Conservation (phyloP, 768 basidiomycete species). For the Mycena amicta region DNA sequence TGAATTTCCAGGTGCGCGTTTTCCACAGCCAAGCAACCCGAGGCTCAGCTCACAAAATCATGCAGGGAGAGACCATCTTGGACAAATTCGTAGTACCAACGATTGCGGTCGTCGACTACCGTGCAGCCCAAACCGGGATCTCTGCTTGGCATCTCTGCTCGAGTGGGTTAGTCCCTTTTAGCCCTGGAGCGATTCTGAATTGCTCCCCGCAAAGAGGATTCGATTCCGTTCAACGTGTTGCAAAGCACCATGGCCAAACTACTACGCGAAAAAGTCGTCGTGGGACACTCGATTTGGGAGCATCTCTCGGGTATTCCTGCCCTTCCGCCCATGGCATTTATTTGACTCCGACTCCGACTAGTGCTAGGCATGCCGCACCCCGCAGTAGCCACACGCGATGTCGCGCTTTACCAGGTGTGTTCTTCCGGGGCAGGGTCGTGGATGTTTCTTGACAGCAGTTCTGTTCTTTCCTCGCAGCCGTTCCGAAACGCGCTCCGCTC, state of each 20-base stretch:
- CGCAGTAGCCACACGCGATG: constrained; percentile 77
- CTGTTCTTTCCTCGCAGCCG: constrained; percentile 42
- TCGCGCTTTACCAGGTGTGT: constrained; percentile 68
- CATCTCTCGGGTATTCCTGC: constrained; percentile 66
- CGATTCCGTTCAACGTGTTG: constrained; percentile 59
- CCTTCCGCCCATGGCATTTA: constrained; percentile 3
- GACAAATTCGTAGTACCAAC: constrained; percentile 54
- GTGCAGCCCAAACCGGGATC: constrained; percentile 53
- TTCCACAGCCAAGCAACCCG: too few relatives aligned
- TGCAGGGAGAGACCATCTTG: constrained; percentile 39
- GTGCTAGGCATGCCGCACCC: constrained; percentile 82
- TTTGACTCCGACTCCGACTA: constrained; percentile 33
- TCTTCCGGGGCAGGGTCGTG: neutral
- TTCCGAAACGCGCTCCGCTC: constrained; percentile 70
- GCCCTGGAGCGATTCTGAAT: neutral
- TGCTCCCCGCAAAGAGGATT: constrained; percentile 40
- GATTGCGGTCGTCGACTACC: constrained; percentile 51
- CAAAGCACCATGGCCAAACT: constrained; percentile 67
- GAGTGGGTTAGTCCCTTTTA: constrained; percentile 31
- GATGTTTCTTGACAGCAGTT: neutral
- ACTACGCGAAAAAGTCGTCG: constrained; percentile 69
- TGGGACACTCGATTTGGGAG: constrained; percentile 81
- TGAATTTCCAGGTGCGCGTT: constrained; percentile 23
- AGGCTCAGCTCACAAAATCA: too few relatives aligned
- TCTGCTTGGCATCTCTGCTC: constrained; percentile 41